Conservation (phyloP, 78 protist genomes). For the Diacronema lutheri region DNA sequence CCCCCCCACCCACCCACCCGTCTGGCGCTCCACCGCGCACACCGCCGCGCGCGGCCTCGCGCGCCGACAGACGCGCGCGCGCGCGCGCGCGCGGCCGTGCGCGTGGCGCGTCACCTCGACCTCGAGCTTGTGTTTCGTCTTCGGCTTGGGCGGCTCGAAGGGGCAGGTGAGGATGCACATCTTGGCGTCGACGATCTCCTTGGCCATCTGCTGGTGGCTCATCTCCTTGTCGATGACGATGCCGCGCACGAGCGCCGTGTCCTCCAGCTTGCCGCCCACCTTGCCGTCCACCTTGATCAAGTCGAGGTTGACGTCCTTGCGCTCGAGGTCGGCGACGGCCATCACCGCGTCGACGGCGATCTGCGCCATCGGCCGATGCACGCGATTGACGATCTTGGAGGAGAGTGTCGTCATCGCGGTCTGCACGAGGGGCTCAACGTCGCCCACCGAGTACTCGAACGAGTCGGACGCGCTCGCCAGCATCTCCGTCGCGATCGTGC, state of each 20-base stretch:
- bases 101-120: constrained; percentile 19
- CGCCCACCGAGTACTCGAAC: constrained; percentile 43
- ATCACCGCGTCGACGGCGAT: constrained; percentile 96
- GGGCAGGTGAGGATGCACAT: constrained; percentile 97
- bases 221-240: constrained; percentile 96
- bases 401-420: constrained; percentile 93
- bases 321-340: constrained; percentile 94
- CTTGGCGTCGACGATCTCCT: constrained; percentile 86
- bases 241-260: constrained; percentile 93
- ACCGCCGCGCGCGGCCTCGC: too few species aligned
- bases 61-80: too few species aligned
- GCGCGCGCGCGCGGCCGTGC: neutral
- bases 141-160: constrained; percentile 99
- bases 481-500: constrained; percentile 62
- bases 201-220: constrained; percentile 91
- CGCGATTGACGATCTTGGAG: constrained; percentile 76
- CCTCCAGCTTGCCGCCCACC: constrained; percentile 96
- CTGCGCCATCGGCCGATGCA: constrained; percentile 84
- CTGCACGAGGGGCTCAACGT: constrained; percentile 72
- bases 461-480: constrained; percentile 66
- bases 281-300: constrained; percentile 87
- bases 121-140: constrained; percentile 92
- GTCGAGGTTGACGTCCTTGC: constrained; percentile 97
- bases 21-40: too few species aligned
- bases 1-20: too few species aligned